Percentiles rank a stretch among this genome's conserved stretches.
Evolutionary conservation across 345 rosid species (phyloP).

Genomic region (Mercurialis annua): DNA sequence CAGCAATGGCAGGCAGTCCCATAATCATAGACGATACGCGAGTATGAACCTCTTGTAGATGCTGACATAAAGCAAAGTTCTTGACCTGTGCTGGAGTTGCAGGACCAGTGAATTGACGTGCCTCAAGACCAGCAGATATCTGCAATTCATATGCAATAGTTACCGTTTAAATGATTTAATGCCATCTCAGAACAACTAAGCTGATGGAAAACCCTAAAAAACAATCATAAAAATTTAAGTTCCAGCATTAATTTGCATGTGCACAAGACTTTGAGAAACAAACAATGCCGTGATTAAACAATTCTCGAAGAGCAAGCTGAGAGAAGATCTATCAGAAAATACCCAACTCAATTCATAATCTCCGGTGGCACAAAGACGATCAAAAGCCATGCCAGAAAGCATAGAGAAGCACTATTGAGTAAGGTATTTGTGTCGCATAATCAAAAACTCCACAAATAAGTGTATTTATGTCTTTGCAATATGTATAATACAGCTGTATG

Average conservation of each 20-base stretch:
- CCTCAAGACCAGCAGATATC: constrained; percentile 97
- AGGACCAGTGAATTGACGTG: constrained; percentile 79
- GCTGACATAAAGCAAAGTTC: constrained; percentile 87
- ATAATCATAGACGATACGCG: constrained; percentile 64
- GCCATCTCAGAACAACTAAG: background rate
- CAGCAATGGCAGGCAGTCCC: constrained; percentile 71
- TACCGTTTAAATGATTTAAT: constrained; percentile 10
- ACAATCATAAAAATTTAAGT: background rate
- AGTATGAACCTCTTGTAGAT: constrained; percentile 84
- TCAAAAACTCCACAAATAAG: background rate
- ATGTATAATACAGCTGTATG: no score
- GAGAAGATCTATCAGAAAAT: background rate
- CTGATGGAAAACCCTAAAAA: background rate
- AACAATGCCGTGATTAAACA: background rate
- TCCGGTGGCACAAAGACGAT: background rate
- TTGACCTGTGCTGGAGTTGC: constrained; percentile 83
- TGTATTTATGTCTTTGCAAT: background rate
- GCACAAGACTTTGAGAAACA: background rate
- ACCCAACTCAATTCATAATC: background rate
- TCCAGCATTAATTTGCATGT: background rate
- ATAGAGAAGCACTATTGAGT: no score
- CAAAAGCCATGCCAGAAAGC: constrained; percentile 1
- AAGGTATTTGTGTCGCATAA: background rate
- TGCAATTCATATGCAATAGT: constrained; percentile 36
- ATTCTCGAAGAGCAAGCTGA: constrained; percentile 2